These are phyloP conservation scores for Dryas integrifolia DNA, from an alignment of 331 rosid genomes.

Conservation along the genomic window DNA sequence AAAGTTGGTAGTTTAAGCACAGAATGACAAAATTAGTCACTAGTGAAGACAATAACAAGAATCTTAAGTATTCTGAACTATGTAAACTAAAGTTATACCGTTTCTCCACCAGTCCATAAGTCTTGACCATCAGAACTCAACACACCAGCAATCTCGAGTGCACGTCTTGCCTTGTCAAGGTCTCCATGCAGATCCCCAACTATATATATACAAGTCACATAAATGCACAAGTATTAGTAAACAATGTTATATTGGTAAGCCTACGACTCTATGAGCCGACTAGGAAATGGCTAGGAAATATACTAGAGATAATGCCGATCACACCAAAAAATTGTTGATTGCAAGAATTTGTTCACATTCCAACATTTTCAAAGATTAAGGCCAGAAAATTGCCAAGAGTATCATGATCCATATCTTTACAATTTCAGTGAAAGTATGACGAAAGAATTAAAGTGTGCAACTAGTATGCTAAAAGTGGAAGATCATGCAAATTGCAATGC, in stretches of 20 bases:
- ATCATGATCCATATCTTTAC: too few relatives aligned
- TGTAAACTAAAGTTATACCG: constrained; percentile 38
- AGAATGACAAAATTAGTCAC: neutral
- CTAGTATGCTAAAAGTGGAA: neutral
- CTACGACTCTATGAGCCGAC: neutral
- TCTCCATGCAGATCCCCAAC: constrained; percentile 99
- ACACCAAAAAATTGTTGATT: neutral
- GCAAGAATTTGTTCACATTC: neutral
- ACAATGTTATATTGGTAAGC: neutral
- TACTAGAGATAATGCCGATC: neutral
- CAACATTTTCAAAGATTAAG: neutral
- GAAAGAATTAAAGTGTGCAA: too few relatives aligned
- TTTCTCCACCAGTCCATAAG: constrained; percentile 86
- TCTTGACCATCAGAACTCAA: constrained; percentile 69
- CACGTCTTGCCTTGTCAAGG: constrained; percentile 70
- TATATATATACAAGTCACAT: constrained; percentile 12
- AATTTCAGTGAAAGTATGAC: too few relatives aligned
- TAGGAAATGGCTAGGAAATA: too few relatives aligned
- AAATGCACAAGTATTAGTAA: neutral
- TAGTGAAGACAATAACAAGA: constrained; percentile 3
- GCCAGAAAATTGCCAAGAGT: too few relatives aligned
- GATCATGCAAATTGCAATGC: neutral
- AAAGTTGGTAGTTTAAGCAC: neutral
- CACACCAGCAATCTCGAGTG: constrained; percentile 90
- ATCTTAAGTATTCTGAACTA: neutral